phyloP scores from a whole-genome alignment of 495 filamentous ascomycete genomes.

The Rhizodiscina lignyota region DNA sequence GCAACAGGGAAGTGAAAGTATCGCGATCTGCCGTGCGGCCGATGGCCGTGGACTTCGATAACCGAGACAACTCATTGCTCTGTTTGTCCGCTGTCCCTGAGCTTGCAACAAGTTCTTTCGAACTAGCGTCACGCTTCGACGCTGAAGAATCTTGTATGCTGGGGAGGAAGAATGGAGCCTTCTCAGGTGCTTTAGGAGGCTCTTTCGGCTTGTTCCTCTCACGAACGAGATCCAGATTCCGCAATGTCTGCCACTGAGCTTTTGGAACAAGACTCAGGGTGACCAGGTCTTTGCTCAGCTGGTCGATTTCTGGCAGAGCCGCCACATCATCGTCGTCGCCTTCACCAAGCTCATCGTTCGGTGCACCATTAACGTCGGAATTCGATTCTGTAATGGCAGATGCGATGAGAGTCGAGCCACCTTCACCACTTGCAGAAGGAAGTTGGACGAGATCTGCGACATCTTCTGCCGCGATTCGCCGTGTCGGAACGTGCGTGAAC shows the following conservation, averaged over 20 bases:
- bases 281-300: conserved; percentile 63
- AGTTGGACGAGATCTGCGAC: conserved; percentile 29
- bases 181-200: conserved; percentile 78
- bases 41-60: conserved; percentile 5
- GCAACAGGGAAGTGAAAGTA: background rate
- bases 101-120: conserved; percentile 4
- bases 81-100: background rate
- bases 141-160: conserved; percentile 32
- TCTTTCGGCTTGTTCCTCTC: conserved; percentile 90
- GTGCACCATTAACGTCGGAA: conserved; percentile 24
- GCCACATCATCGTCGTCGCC: no score
- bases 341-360: conserved; percentile 25
- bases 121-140: conserved; percentile 5
- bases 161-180: conserved; percentile 91
- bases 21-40: background rate
- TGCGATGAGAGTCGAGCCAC: conserved; percentile 50
- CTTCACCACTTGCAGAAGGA: conserved; percentile 73
- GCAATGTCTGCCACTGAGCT: conserved; percentile 79
- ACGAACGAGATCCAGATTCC: conserved; percentile 80
- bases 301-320: conserved; percentile 45
- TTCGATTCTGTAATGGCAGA: conserved; percentile 44
- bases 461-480: conserved; percentile 59
- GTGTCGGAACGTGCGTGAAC: conserved; percentile 73
- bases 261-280: conserved; percentile 81
- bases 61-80: conserved; percentile 6